Base-by-base conservation (phyloP, 768 basidiomycete species). In the Clitopilus hobsonii region DNA sequence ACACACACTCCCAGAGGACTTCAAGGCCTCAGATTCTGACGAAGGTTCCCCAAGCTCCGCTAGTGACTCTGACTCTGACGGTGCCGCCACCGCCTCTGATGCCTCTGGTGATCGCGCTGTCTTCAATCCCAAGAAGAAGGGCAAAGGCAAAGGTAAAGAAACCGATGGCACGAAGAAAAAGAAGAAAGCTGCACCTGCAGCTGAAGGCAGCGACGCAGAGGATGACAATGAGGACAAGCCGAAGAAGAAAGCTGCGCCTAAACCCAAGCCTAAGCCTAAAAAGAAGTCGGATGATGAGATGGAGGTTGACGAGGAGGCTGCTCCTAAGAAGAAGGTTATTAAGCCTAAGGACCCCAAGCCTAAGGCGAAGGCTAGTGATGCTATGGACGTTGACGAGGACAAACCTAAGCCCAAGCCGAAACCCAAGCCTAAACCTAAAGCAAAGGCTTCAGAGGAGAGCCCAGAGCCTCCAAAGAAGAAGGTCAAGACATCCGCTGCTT, bases 21-120 rank as follows among this genome's bases (percentile, higher is more conserved):
- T 98, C 82, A 72, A 86, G 57, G 94, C 86, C 6, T 92, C 89
- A 6, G 86, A 75, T 1, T 90, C 89, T 0, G 94, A 97, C 63
- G 78, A 75, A 45, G 94, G 95, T n/a, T 97, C 95, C 3, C 91
- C 95, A 0, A 87, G 41, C 18, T 45, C 84, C 32, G 88, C 82
- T 14, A 79, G 74, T 29, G 91, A 89, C 51, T 82, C 83, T 0
- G 84, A 82, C 70, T 75, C 65, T 5, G 89, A 85, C 26, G 88
- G 84, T 3, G 89, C 85, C 1, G 80, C 84, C 54, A 92, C 89
- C 5, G 91, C 89, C 10, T 92, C 91, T 0, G 91, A 92, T 64
- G 90, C 89, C 38, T 88, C 85, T 57, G 91, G 91, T 26, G 90
- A 93, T 65, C 81, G 81, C 53, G 85, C 83, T 51, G 63, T 91